These are phyloP conservation scores for Rhodotorula sp. DNA, from an alignment of 1,284 basidiomycete genomes.

Conservation along the genomic window DNA sequence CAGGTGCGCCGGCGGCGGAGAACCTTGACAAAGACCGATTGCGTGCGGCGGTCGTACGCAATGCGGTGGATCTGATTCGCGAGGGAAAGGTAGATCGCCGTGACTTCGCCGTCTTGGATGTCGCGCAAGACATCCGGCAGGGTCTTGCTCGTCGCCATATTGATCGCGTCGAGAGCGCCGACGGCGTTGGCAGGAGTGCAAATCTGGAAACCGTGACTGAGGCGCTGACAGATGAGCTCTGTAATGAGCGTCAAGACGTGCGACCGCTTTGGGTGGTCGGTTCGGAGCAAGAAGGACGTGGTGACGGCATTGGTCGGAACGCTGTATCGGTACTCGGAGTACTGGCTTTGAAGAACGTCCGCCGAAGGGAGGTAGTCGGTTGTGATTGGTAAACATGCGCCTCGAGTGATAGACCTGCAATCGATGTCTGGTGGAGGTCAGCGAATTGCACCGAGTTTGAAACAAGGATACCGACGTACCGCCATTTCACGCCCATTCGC, in stretches of 20 bases:
- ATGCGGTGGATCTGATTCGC: constrained; percentile 93
- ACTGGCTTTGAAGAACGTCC: constrained; percentile 71
- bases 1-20: constrained; percentile 74
- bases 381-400: constrained; percentile 78
- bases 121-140: constrained; percentile 37
- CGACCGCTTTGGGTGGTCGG: constrained; percentile 60
- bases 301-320: constrained; percentile 51
- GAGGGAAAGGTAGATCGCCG: constrained; percentile 82
- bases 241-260: constrained; percentile 64
- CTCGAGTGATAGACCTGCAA: constrained; percentile 46
- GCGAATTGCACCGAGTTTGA: rapidly evolving
- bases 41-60: constrained; percentile 70
- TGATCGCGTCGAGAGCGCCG: constrained; percentile 31
- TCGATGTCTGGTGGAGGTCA: background rate
- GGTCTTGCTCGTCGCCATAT: constrained; percentile 33
- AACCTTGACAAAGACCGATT: constrained; percentile 80
- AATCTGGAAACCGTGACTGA: constrained; percentile 96
- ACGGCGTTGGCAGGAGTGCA: constrained; percentile 52
- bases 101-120: constrained; percentile 40
- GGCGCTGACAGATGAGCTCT: constrained; percentile 86
- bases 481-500: constrained; percentile 72
- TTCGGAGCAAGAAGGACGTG: constrained; percentile 61
- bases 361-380: constrained; percentile 81
- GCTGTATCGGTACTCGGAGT: constrained; percentile 64
- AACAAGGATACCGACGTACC: constrained; percentile 56